Percentiles rank a stretch among this genome's conserved stretches.
Evolutionary conservation across 768 basidiomycete genomes (phyloP).

Genomic region (Suillus discolor): DNA sequence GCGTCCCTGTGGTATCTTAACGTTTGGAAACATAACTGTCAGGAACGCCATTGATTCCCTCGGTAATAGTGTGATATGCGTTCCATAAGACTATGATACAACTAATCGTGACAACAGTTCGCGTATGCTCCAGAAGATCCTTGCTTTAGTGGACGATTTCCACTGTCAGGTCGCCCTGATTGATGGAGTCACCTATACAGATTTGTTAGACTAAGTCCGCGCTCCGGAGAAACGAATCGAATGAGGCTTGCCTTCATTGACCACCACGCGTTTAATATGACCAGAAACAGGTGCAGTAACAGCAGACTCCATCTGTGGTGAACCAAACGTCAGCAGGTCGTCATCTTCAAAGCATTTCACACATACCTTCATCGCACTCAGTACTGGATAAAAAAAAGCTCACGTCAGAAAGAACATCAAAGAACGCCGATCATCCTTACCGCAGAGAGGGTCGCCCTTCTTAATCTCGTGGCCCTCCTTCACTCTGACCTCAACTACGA

Average conservation of each 20-base stretch:
- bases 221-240: constrained; percentile 6
- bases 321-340: constrained; percentile 20
- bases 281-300: constrained; percentile 97
- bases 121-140: constrained; percentile 10
- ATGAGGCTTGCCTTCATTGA: constrained; percentile 70
- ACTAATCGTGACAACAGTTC: constrained; percentile 20
- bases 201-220: constrained; percentile 8
- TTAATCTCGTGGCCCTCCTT: constrained; percentile 98
- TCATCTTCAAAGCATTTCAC: background rate
- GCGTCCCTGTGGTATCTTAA: constrained; percentile 2
- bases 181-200: constrained; percentile 82
- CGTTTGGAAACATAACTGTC: too few relatives aligned
- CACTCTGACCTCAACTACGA: constrained; percentile 96
- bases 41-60: constrained; percentile 5
- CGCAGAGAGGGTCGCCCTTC: constrained; percentile 95
- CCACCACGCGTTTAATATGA: constrained; percentile 90
- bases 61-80: constrained; percentile 10
- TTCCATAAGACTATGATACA: constrained; percentile 21
- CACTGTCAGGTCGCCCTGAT: constrained; percentile 88
- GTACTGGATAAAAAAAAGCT: constrained; percentile 47
- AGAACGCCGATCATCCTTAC: constrained; percentile 44
- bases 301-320: constrained; percentile 89
- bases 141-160: constrained; percentile 74
- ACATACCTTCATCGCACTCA: constrained; percentile 92
- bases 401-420: constrained; percentile 25